Conservation (phyloP, 1,284 basidiomycete genomes). For the Cryptococcus sp. region DNA sequence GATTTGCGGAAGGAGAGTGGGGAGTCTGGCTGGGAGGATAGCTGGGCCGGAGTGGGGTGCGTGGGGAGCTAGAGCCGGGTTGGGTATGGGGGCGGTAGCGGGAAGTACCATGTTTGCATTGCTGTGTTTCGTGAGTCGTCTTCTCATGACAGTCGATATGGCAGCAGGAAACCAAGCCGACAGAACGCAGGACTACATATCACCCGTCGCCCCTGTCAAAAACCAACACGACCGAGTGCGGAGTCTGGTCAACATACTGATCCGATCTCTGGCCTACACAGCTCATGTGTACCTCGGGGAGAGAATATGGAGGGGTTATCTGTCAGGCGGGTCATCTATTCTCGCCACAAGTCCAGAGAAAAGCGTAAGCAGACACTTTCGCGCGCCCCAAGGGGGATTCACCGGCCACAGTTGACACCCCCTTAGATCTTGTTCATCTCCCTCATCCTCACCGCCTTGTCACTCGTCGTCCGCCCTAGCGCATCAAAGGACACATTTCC, state of each 20-base stretch:
- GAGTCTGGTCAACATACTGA: constrained; percentile 12
- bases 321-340: constrained; percentile 8
- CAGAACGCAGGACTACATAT: constrained; percentile 1
- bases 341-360: constrained; percentile 28
- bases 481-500: constrained; percentile 15
- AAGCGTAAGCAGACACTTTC: constrained; percentile 15
- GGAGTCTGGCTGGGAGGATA: constrained; percentile 17
- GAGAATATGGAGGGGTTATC: constrained; percentile 10
- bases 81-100: constrained; percentile 21
- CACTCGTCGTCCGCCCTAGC: constrained; percentile 24
- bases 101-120: constrained; percentile 24
- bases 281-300: constrained; percentile 24
- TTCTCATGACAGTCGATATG: background rate
- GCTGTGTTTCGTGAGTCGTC: constrained; percentile 28
- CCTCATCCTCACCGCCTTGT: constrained; percentile 23
- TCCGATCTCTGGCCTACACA: constrained; percentile 18
- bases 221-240: background rate
- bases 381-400: background rate
- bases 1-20: constrained; percentile 23
- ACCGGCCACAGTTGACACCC: too few species aligned
- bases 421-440: constrained; percentile 33
- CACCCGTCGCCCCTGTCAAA: constrained; percentile 7
- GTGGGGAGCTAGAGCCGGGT: constrained; percentile 7
- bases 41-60: constrained; percentile 27
- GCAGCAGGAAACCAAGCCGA: background rate